These are phyloP conservation scores for Brettanomyces naardenensis DNA, from an alignment of 805 yeast genomes.

Conservation along the genomic window DNA sequence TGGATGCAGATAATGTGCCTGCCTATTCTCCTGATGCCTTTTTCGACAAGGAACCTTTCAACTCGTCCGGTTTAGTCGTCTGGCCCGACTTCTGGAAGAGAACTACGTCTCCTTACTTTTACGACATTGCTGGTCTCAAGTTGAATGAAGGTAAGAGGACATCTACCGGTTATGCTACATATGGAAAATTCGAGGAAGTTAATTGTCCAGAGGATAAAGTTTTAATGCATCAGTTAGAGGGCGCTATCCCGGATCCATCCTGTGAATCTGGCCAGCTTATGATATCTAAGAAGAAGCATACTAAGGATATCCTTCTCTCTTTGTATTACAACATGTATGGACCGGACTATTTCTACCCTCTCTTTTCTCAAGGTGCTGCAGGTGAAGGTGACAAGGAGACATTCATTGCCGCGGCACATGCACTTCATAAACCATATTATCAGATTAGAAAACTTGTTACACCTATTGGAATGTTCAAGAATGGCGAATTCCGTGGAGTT, in stretches of 20 bases:
- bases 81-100: conserved; percentile 74
- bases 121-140: conserved; percentile 24
- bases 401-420: conserved; percentile 52
- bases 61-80: conserved; percentile 43
- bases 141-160: conserved; percentile 1
- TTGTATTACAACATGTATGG: conserved; percentile 56
- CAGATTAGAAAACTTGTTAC: conserved; percentile 48
- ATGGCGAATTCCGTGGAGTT: conserved; percentile 47
- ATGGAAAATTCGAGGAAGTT: conserved; percentile 59
- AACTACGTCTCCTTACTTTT: conserved; percentile 53
- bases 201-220: conserved; percentile 31
- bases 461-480: conserved; percentile 44
- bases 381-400: conserved; percentile 58
- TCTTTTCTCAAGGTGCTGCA: conserved; percentile 39
- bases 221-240: conserved; percentile 52
- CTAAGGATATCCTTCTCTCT: conserved; percentile 43
- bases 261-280: conserved; percentile 61
- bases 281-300: conserved; percentile 48
- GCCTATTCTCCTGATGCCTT: conserved; percentile 26
- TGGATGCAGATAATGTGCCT: conserved; percentile 38
- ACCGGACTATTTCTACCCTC: conserved; percentile 46
- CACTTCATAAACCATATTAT: conserved; percentile 50
- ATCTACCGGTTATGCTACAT: conserved; percentile 39
- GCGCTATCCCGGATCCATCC: conserved; percentile 56
- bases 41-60: conserved; percentile 34